phyloP scores from a whole-genome alignment of 2,329 filamentous ascomycete genomes.

The Pseudogymnoascus sp. region DNA sequence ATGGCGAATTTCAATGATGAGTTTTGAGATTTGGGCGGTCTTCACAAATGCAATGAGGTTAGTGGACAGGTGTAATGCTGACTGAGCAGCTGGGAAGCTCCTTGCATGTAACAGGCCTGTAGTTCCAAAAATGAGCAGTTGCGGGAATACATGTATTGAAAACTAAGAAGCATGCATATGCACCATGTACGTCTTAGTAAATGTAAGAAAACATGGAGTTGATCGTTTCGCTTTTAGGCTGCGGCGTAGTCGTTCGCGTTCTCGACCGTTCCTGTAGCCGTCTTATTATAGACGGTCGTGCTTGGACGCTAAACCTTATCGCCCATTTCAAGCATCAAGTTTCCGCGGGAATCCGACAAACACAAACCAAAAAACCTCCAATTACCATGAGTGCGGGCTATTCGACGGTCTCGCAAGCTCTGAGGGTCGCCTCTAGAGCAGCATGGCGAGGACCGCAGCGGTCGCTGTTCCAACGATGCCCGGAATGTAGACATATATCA shows the following conservation, averaged over 20 bases:
- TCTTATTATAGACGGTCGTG: not conserved
- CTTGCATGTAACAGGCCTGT: not conserved
- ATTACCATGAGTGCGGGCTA: constrained; percentile 5
- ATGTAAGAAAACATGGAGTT: not conserved
- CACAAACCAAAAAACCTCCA: not conserved
- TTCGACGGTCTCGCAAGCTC: constrained; percentile 2
- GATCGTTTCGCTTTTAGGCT: not conserved
- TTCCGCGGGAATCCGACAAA: not conserved
- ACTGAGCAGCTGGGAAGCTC: not conserved
- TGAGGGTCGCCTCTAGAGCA: not conserved
- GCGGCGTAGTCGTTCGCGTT: not conserved
- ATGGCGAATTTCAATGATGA: constrained; percentile 36
- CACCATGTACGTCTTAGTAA: not conserved
- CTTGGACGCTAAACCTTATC: constrained; percentile 8
- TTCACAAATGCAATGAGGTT: not conserved
- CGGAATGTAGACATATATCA: constrained; percentile 22
- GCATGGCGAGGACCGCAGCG: not conserved
- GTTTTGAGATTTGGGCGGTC: not conserved
- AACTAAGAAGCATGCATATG: not conserved
- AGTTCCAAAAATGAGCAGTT: not conserved
- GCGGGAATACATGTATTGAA: not conserved
- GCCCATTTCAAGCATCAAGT: constrained; percentile 3
- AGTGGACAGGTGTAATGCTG: not conserved
- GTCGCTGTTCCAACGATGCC: constrained; percentile 5
- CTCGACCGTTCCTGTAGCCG: not conserved